These are phyloP conservation scores for Periconia digitata DNA, from an alignment of 2,329 filamentous ascomycete species.

Conservation along the genomic window DNA sequence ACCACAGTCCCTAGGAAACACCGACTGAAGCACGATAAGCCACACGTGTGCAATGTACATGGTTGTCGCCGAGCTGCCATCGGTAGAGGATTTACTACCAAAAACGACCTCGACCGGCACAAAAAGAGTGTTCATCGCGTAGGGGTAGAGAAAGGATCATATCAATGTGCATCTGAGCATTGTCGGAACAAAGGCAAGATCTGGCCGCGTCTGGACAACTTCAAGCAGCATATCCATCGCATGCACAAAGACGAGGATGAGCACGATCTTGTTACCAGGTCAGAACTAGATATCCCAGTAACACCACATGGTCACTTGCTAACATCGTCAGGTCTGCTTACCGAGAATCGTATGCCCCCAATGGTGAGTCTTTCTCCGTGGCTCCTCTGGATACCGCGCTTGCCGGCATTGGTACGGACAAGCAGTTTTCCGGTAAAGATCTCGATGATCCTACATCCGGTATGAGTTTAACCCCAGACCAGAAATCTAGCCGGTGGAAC, in stretches of 20 bases:
- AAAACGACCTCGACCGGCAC: slow-evolving; percentile 81
- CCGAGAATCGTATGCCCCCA: slow-evolving; percentile 5
- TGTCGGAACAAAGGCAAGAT: slow-evolving; percentile 66
- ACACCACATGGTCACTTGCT: slow-evolving; percentile 3
- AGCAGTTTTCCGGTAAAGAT: slow-evolving; percentile 19
- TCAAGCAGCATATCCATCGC: slow-evolving; percentile 73
- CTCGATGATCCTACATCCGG: slow-evolving; percentile 19
- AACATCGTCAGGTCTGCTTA: slow-evolving; percentile 29
- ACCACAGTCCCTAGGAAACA: slow-evolving; percentile 66
- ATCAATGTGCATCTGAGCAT: slow-evolving; percentile 59
- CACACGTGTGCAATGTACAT: slow-evolving; percentile 61
- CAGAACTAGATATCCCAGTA: slow-evolving; percentile 7
- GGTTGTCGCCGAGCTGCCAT: slow-evolving; percentile 54
- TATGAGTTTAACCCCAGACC: slow-evolving; percentile 27
- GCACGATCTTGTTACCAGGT: slow-evolving; percentile 52
- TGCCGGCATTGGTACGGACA: slow-evolving; percentile 32
- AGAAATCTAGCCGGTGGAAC: slow-evolving; percentile 19
- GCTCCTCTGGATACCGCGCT: slow-evolving; percentile 33
- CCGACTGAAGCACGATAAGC: slow-evolving; percentile 67
- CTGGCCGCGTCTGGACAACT: slow-evolving; percentile 86
- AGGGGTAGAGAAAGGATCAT: slow-evolving; percentile 51
- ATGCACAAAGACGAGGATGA: slow-evolving; percentile 60
- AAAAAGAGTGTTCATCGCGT: slow-evolving; percentile 69
- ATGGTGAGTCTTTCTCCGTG: slow-evolving; percentile 13
- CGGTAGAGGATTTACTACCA: slow-evolving; percentile 71